A percentile compares a stretch with the other conserved stretches of the same genome.
Evolutionary conservation across 768 basidiomycete species (phyloP).

Genomic region (Leccinum aurantiacum): DNA sequence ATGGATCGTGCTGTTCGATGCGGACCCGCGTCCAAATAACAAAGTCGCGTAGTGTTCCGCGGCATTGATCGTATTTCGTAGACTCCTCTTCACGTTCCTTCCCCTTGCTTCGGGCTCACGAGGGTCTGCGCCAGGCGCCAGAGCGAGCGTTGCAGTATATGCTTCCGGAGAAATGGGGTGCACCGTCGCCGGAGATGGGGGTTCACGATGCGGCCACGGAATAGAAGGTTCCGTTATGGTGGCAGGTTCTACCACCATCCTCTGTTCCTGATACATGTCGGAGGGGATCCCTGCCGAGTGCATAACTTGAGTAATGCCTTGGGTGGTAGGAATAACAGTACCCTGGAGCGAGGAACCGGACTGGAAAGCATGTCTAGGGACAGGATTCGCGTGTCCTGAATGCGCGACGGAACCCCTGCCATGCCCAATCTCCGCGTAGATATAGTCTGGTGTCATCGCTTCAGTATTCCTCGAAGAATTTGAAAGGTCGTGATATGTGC

Average conservation of each 20-base stretch:
- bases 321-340: conserved; percentile 20
- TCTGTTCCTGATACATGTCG: conserved; percentile 22
- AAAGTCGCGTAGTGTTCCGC: conserved; percentile 73
- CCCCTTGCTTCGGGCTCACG: conserved; percentile 47
- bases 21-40: conserved; percentile 56
- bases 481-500: conserved; percentile 50
- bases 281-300: conserved; percentile 32
- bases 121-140: conserved; percentile 30
- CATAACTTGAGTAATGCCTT: conserved; percentile 37
- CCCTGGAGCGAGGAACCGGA: conserved; percentile 23
- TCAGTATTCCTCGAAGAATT: conserved; percentile 49
- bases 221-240: conserved; percentile 22
- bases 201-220: conserved; percentile 47
- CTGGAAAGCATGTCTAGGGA: conserved; percentile 27
- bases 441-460: conserved; percentile 67
- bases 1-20: conserved; percentile 24
- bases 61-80: conserved; percentile 66
- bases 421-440: conserved; percentile 76
- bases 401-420: conserved; percentile 50
- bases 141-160: conserved; percentile 38
- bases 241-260: conserved; percentile 12
- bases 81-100: conserved; percentile 60
- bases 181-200: conserved; percentile 35
- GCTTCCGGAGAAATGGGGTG: conserved; percentile 40
- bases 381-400: conserved; percentile 16